Evolutionary conservation across 331 rosid species (phyloP), one percentile per base, ranked within the genome.

Genomic region (Arachis monticola): DNA sequence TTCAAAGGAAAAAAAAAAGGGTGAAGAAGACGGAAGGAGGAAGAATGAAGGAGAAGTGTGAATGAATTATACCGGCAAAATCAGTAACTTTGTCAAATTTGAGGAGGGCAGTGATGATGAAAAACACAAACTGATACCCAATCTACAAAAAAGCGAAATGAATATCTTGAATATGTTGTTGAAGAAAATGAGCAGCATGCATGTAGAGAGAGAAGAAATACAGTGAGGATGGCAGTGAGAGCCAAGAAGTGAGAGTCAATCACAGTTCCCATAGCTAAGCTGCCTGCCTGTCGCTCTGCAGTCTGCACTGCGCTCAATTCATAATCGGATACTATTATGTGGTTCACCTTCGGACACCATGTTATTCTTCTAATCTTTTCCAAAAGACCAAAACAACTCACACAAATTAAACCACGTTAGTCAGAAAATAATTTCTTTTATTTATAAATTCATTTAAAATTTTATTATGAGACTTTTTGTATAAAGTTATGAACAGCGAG

Each of bases 1-100:
- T 94, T 79, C 42, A 70, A 83, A 48, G 69, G 13, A 48, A 47
- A 7, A 65, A 79, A 60, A 31, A 71, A 77, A 72, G 71, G 51
- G 5, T 10, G 22, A 59, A 61, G 42, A 32, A 63, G 7, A 10
- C 22, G 27, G 22, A 48, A 73, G 17, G 10, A 58, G 27, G 6
- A 1, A n/a, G 46, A 38, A 9, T n/a, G 10, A 2, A 1, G 13
- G 48, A 44, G 1, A 44, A 44, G 48, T 0, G 48, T 44, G 40
- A 35, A 35, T 35, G 40, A 58, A 60, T 17, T 64, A 45, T 88
- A 94, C 97, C 99, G 0, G 98, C 99, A 67, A 92, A 92, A 85
- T 95, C 99, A 72, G 99, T 95, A 85, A 95, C 83, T 79, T 92
- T 95, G 58, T 95, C 99, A 71, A 95, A 90, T 81, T 86, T 95